Percentiles rank a stretch among this genome's conserved stretches.
Conservation (phyloP, 2,329 filamentous ascomycete genomes). For the Nannizziopsis barbatae region DNA sequence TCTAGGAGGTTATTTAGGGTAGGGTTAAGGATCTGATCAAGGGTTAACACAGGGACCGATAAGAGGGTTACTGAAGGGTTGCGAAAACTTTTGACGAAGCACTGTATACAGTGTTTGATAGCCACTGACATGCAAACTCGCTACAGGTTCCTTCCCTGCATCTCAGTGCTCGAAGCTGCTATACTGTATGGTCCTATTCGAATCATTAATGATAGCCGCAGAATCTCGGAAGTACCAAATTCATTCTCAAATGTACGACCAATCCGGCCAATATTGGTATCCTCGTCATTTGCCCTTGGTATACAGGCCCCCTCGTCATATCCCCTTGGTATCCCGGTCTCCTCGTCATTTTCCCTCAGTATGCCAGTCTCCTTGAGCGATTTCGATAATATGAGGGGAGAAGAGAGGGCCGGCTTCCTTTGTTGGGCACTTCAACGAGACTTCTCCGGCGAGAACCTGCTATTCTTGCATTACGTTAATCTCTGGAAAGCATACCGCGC, state of each 20-base stretch:
- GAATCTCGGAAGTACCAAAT: not conserved
- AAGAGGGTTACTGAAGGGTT: too few species aligned
- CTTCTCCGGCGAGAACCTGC: conserved; percentile 57
- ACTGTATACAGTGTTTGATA: conserved; percentile 1
- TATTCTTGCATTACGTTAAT: conserved; percentile 48
- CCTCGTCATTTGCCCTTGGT: too few species aligned
- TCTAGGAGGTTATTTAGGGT: too few species aligned
- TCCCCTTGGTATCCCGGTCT: too few species aligned
- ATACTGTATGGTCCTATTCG: conserved; percentile 49
- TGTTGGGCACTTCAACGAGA: conserved; percentile 51
- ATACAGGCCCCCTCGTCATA: too few species aligned
- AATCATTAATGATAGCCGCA: conserved; percentile 4
- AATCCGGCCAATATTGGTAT: too few species aligned
- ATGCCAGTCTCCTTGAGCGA: not conserved
- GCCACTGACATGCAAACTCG: not conserved
- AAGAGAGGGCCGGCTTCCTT: conserved; percentile 47
- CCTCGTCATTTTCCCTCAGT: too few species aligned
- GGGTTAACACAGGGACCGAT: too few species aligned
- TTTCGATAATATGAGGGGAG: conserved; percentile 46
- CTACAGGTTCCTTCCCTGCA: conserved; percentile 40
- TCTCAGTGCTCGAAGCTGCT: conserved; percentile 49
- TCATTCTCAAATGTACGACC: not conserved
- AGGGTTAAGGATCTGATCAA: too few species aligned
- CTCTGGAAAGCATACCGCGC: conserved; percentile 40
- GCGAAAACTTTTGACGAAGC: too few species aligned